Evolutionary conservation across 352 stramenopile species (phyloP), one percentile per base, ranked within the genome.

Genomic region (Globisporangium ultimum): DNA sequence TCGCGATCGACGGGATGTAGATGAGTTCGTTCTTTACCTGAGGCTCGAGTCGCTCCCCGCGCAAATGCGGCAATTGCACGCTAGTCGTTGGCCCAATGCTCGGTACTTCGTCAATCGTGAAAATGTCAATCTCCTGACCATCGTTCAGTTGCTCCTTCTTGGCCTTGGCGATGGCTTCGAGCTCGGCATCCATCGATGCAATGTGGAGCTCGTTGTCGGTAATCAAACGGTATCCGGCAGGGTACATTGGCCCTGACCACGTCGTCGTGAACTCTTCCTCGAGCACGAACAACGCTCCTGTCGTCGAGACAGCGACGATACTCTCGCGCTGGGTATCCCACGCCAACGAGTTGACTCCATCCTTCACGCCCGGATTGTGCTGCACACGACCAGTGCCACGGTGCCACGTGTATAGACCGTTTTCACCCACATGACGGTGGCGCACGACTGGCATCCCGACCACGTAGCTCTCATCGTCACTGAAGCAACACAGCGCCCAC

Each of bases 181-280:
- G 48, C 41, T 83, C 73, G 14, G 58, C 60, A 38, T 83, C 73
- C 14, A 72, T 55, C 13, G 60, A 53, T 22, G 68, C 58, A 32
- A 67, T 66, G 46, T 93, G 78, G 15, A 80, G 28, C 61, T 93
- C 85, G 48, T 95, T 95, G 61, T 95, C 83, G 0, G 71, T 90
- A 42, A 96, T 73, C 2, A 96, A 54, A 17, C 77, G 83, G 52
- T 93, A 96, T 0, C 84, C 82, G 8, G 78, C 68, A 12, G 86
- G 85, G 53, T 95, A 96, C 87, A 96, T 96, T 9, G 87, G 76
- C 1, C 84, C 83, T 12, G 80, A 80, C 80, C 80, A 94, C 18
- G 73, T 77, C 11, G 80, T 91, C 18, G 65, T 79, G 61, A 91
- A 93, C n/a, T 79, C 50, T 43, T 91, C 77, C 52, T 93, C 85